Base-by-base conservation (phyloP, 163 green algal species). In the Volvox carteri region DNA sequence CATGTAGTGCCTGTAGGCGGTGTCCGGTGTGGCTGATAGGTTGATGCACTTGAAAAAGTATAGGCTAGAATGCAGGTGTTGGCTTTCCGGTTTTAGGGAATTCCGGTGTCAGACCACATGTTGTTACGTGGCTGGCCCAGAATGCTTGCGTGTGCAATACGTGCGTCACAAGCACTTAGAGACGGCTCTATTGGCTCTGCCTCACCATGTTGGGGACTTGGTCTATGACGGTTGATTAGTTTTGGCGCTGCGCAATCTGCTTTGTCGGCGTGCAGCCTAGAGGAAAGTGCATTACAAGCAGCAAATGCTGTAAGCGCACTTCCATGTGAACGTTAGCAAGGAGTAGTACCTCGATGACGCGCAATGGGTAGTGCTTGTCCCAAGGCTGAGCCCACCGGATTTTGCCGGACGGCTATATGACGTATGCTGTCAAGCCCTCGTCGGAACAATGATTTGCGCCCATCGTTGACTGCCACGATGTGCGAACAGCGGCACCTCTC, bases 21-120 rank as follows among this genome's bases (percentile, higher is more conserved):
- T 60, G 42, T 28, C 44, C 5, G 44, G 41, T 65, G 30, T 65
- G 73, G 73, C 33, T 52, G 70, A 4, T 37, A 78, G 70, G 25
- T 65, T 56, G 73, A 44, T 25, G 70, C 73, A 80, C 44, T 42
- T 65, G 42, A 62, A 78, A 56, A 58, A 7, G 35, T 25, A 9
- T 65, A 60, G 73, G n/a, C 37, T 65, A 60, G 41, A 65, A 80
- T 80, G 73, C 73, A 80, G 73, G 73, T 80, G 73, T 42, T 80
- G 42, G 73, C 73, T 80, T 28, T 48, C 19, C 23, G 46, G 65
- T 48, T 33, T 33, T 78, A 21, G 41, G 70, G 70, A 11, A 37
- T 58, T 46, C 67, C 37, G 11, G 67, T 37, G 35, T 14, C 35
- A 46, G 67, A 76, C 35, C 48, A 35, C 67, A 25, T 76, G 33